Conservation (phyloP, 441 rosid species). For the Macaranga tanarius region DNA sequence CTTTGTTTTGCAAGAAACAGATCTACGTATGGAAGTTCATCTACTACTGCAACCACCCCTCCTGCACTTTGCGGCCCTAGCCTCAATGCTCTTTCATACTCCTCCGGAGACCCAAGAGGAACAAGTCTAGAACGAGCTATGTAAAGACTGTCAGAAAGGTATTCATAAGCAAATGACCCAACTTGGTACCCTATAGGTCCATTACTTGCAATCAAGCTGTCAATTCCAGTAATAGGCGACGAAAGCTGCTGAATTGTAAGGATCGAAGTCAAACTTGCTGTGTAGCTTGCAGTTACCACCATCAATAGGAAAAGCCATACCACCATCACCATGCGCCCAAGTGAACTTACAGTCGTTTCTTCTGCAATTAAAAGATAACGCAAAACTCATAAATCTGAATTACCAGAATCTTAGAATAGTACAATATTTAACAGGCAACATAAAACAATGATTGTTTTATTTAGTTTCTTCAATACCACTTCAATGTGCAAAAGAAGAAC, state of each 20-base stretch:
- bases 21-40: constrained; percentile 75
- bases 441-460: neutral
- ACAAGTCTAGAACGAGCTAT: constrained; percentile 59
- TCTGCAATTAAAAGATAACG: constrained; percentile 42
- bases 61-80: constrained; percentile 52
- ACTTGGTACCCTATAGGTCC: constrained; percentile 82
- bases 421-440: no score
- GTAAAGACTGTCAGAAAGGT: constrained; percentile 57
- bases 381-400: constrained; percentile 3
- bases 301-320: constrained; percentile 84
- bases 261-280: constrained; percentile 85
- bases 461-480: neutral
- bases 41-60: constrained; percentile 85
- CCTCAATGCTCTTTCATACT: constrained; percentile 61
- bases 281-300: constrained; percentile 88
- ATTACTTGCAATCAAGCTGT: constrained; percentile 60
- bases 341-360: constrained; percentile 61
- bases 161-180: constrained; percentile 69
- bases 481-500: neutral
- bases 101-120: constrained; percentile 60
- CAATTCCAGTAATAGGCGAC: constrained; percentile 76
- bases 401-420: neutral
- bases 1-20: constrained; percentile 51
- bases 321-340: constrained; percentile 79
- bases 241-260: constrained; percentile 85